phyloP scores from a whole-genome alignment of 2,329 filamentous ascomycete genomes.

The Pseudogymnoascus sp. region DNA sequence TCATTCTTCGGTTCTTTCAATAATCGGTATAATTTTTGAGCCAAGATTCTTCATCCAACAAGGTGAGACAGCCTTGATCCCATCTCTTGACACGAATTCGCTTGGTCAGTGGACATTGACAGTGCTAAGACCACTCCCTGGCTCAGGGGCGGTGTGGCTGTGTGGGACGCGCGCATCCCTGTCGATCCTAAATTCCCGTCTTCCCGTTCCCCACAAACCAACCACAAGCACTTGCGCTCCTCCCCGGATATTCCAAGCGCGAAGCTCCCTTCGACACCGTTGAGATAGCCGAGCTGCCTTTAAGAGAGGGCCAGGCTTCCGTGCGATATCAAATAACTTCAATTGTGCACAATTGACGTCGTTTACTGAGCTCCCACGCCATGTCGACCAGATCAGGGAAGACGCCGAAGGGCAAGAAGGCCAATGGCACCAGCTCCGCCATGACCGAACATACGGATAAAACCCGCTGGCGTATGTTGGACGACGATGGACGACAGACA shows the following conservation, averaged over 20 bases:
- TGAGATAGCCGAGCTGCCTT: neutral
- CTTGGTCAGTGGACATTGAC: no score
- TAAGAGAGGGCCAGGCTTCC: neutral
- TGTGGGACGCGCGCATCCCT: no score
- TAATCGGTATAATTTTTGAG: neutral
- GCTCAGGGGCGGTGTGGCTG: no score
- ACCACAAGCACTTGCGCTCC: no score
- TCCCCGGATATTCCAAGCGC: no score
- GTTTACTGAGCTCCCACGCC: neutral
- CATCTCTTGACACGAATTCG: no score
- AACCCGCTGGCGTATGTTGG: conserved; percentile 73
- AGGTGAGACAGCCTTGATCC: no score
- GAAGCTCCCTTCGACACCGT: neutral
- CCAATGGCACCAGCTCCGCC: neutral
- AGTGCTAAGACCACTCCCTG: no score
- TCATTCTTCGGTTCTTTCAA: no score
- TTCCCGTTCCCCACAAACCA: no score
- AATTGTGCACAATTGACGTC: neutral
- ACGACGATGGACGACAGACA: conserved; percentile 78
- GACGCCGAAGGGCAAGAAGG: neutral
- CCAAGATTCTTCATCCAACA: no score
- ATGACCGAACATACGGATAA: conserved; percentile 62
- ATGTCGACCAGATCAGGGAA: neutral
- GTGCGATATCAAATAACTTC: neutral
- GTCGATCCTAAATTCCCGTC: no score